phyloP scores from a whole-genome alignment of 1,284 basidiomycete genomes.

The Spongiforma sp. region DNA sequence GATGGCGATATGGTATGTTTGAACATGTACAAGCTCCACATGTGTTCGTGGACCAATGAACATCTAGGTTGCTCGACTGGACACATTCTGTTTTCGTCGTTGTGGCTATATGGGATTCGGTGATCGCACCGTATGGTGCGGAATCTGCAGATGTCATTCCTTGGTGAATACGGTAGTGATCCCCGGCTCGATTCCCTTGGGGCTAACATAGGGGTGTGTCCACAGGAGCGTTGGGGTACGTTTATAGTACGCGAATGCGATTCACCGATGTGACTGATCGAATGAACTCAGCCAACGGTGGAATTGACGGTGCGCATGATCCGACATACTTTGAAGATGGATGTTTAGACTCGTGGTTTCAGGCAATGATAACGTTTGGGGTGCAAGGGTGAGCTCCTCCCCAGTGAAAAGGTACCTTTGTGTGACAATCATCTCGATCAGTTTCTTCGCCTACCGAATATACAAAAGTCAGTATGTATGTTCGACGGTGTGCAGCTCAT shows the following conservation, averaged over 20 bases:
- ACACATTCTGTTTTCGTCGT: constrained; percentile 27
- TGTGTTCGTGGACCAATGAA: background rate
- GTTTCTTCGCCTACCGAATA: too few species aligned
- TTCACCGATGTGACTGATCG: too few species aligned
- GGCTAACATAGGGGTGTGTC: background rate
- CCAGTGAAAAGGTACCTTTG: too few species aligned
- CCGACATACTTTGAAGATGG: too few species aligned
- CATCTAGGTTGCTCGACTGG: constrained; percentile 26
- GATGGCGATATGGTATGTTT: constrained; percentile 23
- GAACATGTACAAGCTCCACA: background rate
- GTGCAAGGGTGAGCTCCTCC: too few species aligned
- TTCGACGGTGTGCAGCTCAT: too few species aligned
- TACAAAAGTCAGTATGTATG: too few species aligned
- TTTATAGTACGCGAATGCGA: background rate
- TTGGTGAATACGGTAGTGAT: constrained; percentile 23
- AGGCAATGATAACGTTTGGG: too few species aligned
- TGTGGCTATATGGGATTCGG: constrained; percentile 29
- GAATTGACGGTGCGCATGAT: too few species aligned
- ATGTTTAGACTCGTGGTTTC: too few species aligned
- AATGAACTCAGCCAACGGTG: too few species aligned
- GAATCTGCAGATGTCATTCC: constrained; percentile 25
- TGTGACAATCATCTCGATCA: too few species aligned
- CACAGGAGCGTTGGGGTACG: constrained; percentile 32
- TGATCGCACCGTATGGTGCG: constrained; percentile 25
- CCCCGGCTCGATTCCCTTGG: background rate